These are phyloP conservation scores for Chrysanthemum makinoi DNA, from an alignment of 129 eudicot species.

Conservation along the genomic window DNA sequence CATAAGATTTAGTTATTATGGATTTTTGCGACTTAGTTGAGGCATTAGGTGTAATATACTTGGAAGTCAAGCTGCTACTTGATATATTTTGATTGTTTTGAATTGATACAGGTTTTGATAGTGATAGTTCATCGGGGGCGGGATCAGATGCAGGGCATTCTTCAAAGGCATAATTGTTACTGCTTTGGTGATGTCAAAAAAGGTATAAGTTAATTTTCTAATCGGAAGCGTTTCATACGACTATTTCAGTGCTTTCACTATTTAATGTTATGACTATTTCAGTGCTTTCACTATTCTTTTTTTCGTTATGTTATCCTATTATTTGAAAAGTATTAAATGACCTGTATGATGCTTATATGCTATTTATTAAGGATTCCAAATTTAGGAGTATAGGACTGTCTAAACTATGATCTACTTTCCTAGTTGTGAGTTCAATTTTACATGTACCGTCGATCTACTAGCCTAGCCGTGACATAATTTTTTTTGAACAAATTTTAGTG, in stretches of 20 bases:
- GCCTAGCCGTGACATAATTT: neutral
- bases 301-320: neutral
- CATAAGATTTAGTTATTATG: neutral
- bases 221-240: neutral
- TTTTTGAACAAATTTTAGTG: too few species aligned
- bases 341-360: conserved; percentile 3
- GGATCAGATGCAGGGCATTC: conserved; percentile 55
- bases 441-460: neutral
- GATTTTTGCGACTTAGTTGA: conserved; percentile 8
- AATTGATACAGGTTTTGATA: conserved; percentile 52
- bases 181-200: conserved; percentile 27
- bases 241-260: neutral
- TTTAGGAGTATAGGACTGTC: neutral
- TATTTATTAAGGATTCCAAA: neutral
- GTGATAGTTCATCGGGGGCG: conserved; percentile 53
- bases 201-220: conserved; percentile 17
- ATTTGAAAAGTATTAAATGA: neutral
- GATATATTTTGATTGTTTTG: conserved; percentile 15
- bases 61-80: conserved; percentile 1
- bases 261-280: neutral
- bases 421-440: neutral
- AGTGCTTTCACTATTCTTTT: neutral
- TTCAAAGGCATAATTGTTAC: conserved; percentile 37
- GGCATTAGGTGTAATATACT: conserved; percentile 15
- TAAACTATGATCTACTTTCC: neutral